phyloP scores from a whole-genome alignment of 1,139 yeast genomes.

The Lodderomyces jiufengensis region DNA sequence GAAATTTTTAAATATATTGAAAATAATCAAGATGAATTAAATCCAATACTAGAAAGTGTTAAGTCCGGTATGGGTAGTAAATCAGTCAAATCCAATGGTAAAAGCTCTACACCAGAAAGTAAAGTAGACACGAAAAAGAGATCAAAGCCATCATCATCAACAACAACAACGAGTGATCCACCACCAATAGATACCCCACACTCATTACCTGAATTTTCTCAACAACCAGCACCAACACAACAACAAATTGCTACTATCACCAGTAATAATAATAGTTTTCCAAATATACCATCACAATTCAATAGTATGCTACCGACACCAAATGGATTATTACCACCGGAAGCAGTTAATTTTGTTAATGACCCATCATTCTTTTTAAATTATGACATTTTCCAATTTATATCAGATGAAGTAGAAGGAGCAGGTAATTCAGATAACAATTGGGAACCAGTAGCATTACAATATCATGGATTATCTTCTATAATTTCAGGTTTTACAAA shows the following conservation, averaged over 20 bases:
- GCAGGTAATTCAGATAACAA: constrained; percentile 6
- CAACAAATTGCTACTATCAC: neutral
- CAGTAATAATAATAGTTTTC: too few species aligned
- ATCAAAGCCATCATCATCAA: too few species aligned
- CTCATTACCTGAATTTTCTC: too few species aligned
- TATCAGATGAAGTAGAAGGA: constrained; percentile 18
- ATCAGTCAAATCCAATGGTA: neutral
- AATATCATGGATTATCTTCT: constrained; percentile 22
- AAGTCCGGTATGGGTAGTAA: neutral
- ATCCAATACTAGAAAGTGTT: neutral
- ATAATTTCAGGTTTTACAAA: constrained; percentile 22
- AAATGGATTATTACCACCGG: neutral
- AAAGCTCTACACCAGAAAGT: neutral
- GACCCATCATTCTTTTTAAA: constrained; percentile 19
- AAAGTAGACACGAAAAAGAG: too few species aligned
- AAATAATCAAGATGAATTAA: neutral
- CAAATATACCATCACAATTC: neutral
- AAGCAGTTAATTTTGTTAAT: constrained; percentile 9
- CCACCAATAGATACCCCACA: too few species aligned
- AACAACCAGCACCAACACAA: neutral
- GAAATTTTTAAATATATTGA: constrained; percentile 7
- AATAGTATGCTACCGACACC: neutral
- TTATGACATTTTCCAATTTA: constrained; percentile 18
- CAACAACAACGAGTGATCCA: too few species aligned
- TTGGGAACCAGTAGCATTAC: constrained; percentile 23